phyloP scores from a whole-genome alignment of 306 rosid species.

The Mimosa pudica region DNA sequence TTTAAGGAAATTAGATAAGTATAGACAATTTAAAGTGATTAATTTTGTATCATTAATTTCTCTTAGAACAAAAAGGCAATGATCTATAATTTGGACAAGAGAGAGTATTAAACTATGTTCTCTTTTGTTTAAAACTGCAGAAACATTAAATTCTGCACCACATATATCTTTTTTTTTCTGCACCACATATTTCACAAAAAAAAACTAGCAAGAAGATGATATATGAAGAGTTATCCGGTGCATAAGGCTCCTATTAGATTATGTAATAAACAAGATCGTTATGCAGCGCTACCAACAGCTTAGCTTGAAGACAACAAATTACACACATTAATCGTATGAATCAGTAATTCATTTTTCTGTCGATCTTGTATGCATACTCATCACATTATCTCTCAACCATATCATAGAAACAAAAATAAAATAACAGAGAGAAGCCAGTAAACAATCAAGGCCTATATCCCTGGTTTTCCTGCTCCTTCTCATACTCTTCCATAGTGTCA shows the following conservation, averaged over 20 bases:
- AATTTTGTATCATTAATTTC: no score
- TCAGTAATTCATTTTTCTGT: constrained; percentile 5
- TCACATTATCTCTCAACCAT: constrained; percentile 10
- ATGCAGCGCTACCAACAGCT: no score
- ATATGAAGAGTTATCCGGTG: neutral
- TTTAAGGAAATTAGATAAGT: no score
- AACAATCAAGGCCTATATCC: constrained; percentile 45
- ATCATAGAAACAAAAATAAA: neutral
- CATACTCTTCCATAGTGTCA: constrained; percentile 80
- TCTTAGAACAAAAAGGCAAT: no score
- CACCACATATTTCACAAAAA: neutral
- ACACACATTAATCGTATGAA: constrained; percentile 30
- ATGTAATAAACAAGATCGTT: no score
- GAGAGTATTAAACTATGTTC: neutral
- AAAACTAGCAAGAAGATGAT: neutral
- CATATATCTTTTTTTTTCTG: constrained; percentile 6
- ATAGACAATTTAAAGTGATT: no score
- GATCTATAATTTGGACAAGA: no score
- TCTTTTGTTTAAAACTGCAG: constrained; percentile 23
- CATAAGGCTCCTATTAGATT: no score
- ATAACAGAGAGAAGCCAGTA: neutral
- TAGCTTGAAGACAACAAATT: no score
- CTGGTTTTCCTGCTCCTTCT: constrained; percentile 60
- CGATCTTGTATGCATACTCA: constrained; percentile 14
- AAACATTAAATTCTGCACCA: constrained; percentile 34